Percentiles rank a stretch among this genome's conserved stretches.
These are phyloP conservation scores for Colletotrichum filicis DNA, from an alignment of 2,329 filamentous ascomycete species.

Conservation along the genomic window DNA sequence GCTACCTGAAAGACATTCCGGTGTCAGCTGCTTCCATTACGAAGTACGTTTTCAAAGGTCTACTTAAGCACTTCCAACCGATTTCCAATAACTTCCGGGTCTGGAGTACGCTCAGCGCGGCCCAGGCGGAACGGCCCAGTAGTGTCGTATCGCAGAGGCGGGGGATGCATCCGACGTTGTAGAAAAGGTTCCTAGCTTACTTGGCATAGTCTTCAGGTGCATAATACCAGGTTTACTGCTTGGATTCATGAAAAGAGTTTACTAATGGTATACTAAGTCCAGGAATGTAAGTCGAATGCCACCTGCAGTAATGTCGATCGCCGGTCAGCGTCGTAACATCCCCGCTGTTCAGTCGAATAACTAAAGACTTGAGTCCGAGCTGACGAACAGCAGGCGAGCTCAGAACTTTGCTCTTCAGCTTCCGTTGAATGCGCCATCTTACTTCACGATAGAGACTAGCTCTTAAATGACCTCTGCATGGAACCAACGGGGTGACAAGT, in stretches of 20 bases:
- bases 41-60: too few relatives aligned
- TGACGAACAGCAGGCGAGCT: background rate
- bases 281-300: background rate
- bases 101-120: background rate
- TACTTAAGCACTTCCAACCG: background rate
- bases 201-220: background rate
- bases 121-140: background rate
- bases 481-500: too few relatives aligned
- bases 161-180: constrained; percentile 1
- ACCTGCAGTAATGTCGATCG: background rate
- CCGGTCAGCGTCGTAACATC: background rate
- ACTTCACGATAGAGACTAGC: too few relatives aligned
- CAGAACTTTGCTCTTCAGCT: background rate
- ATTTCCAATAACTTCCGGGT: background rate
- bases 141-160: background rate
- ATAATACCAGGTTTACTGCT: background rate
- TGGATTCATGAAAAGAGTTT: background rate
- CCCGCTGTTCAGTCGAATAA: background rate
- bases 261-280: background rate
- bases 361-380: background rate
- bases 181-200: background rate
- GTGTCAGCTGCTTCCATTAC: background rate
- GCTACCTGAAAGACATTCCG: background rate
- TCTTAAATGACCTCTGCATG: too few relatives aligned
- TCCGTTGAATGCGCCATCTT: background rate